Evolutionary conservation across 2,329 filamentous ascomycete genomes (phyloP).

Genomic region (Chrysosporium keratinophilum): DNA sequence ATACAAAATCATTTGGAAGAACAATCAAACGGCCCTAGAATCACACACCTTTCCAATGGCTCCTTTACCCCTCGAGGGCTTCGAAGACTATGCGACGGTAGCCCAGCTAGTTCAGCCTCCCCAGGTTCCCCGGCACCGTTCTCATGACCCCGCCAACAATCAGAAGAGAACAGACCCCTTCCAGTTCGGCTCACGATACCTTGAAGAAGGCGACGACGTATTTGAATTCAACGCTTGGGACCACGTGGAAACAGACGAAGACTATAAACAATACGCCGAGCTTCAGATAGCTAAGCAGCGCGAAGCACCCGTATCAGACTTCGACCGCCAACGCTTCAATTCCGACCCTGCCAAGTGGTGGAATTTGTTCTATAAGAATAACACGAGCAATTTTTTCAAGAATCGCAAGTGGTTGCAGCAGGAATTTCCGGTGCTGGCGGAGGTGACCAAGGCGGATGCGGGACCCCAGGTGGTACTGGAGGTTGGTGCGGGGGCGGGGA

Average conservation of each 20-base stretch:
- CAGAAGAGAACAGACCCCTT: slow-evolving; percentile 86
- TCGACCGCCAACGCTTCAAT: slow-evolving; percentile 87
- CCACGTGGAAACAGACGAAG: slow-evolving; percentile 84
- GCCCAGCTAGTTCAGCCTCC: slow-evolving; percentile 39
- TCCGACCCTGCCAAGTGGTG: slow-evolving; percentile 87
- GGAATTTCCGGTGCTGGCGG: slow-evolving; percentile 80
- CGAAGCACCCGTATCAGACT: slow-evolving; percentile 76
- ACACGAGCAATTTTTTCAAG: slow-evolving; percentile 96
- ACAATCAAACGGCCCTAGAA: not conserved
- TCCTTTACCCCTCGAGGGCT: slow-evolving; percentile 18
- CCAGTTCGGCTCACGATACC: slow-evolving; percentile 81
- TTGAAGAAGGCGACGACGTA: slow-evolving; percentile 76
- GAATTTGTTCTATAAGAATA: slow-evolving; percentile 98
- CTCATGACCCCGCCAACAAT: slow-evolving; percentile 59
- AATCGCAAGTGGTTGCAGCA: slow-evolving; percentile 94
- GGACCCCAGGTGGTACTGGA: slow-evolving; percentile 67
- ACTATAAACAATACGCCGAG: slow-evolving; percentile 77
- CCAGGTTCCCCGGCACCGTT: slow-evolving; percentile 50
- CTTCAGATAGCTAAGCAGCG: slow-evolving; percentile 78
- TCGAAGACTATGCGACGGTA: slow-evolving; percentile 24
- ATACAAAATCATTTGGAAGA: not conserved
- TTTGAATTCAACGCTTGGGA: slow-evolving; percentile 99
- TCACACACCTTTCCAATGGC: slow-evolving; percentile 8
- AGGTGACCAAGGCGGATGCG: slow-evolving; percentile 60
- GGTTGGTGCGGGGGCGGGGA: slow-evolving; percentile 89